phyloP scores from a whole-genome alignment of 768 basidiomycete species.

The Roridomyces roridus region DNA sequence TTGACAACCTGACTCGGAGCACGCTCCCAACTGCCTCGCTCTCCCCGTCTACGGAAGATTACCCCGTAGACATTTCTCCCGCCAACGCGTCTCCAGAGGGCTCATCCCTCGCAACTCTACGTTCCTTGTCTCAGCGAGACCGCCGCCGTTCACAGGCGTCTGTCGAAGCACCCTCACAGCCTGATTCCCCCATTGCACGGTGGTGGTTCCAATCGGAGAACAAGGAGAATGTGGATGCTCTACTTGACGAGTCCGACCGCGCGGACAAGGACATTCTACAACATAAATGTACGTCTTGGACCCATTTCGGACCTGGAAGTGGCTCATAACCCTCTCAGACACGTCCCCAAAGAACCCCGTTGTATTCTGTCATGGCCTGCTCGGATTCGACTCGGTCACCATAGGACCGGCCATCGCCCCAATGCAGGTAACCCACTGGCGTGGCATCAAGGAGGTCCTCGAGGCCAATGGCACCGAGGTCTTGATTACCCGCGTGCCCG shows the following conservation, averaged over 20 bases:
- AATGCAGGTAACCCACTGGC: slow-evolving; percentile 92
- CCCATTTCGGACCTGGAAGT: no score
- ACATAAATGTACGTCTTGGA: slow-evolving; percentile 68
- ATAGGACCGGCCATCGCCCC: slow-evolving; percentile 80
- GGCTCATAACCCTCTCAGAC: slow-evolving; percentile 50
- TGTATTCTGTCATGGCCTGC: slow-evolving; percentile 94
- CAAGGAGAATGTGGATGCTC: slow-evolving; percentile 48
- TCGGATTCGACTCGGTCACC: slow-evolving; percentile 87
- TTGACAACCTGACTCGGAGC: slow-evolving; percentile 61
- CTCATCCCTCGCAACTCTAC: slow-evolving; percentile 35
- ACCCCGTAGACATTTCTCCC: no score
- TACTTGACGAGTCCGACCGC: slow-evolving; percentile 61
- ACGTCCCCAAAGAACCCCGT: slow-evolving; percentile 82
- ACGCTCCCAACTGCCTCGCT: slow-evolving; percentile 70
- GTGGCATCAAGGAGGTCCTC: slow-evolving; percentile 93
- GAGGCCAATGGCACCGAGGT: slow-evolving; percentile 89
- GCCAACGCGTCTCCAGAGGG: slow-evolving; percentile 20
- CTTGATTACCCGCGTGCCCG: slow-evolving; percentile 92
- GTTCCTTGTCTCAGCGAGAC: slow-evolving; percentile 47
- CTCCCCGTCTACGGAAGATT: slow-evolving; percentile 47
- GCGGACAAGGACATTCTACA: slow-evolving; percentile 50
- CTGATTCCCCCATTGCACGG: slow-evolving; percentile 35
- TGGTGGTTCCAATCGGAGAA: slow-evolving; percentile 63
- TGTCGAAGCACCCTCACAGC: slow-evolving; percentile 11
- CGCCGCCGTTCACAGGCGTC: slow-evolving; percentile 30